Percentiles rank a stretch among this genome's conserved stretches.
Conservation (phyloP, 148 eudicot genomes). For the Polygonum aviculare region DNA sequence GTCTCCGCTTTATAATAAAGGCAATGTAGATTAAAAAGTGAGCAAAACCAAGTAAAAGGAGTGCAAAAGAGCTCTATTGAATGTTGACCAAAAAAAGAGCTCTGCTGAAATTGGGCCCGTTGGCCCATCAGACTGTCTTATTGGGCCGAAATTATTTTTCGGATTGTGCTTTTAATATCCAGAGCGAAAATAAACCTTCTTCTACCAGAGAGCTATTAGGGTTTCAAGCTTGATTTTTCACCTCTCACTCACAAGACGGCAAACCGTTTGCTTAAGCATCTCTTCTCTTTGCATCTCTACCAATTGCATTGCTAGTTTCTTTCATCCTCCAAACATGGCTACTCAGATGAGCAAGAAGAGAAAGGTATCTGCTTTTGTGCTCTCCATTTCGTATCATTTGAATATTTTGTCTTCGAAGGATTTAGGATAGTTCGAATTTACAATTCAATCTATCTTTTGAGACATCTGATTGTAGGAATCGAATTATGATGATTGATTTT, state of each 20-base stretch:
- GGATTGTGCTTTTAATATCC: not conserved
- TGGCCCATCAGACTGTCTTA: not conserved
- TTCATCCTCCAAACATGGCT: slow-evolving; percentile 30
- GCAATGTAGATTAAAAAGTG: too few relatives aligned
- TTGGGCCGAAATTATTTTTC: not conserved
- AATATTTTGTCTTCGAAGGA: too few relatives aligned
- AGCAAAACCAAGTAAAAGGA: not conserved
- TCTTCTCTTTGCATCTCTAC: not conserved
- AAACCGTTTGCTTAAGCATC: not conserved
- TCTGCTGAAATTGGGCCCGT: not conserved
- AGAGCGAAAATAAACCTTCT: not conserved
- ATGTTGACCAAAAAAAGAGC: too few relatives aligned
- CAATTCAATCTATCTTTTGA: not conserved
- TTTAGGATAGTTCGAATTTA: too few relatives aligned
- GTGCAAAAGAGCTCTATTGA: not conserved
- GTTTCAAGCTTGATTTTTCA: not conserved
- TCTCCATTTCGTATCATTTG: not conserved
- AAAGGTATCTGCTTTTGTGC: slow-evolving; percentile 21
- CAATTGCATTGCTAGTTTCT: not conserved
- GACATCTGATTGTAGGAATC: not conserved
- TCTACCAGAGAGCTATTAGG: not conserved
- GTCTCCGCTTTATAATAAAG: too few relatives aligned
- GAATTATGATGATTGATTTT: not conserved
- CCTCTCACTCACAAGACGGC: not conserved
- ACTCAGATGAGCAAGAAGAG: slow-evolving; percentile 74